phyloP scores from a whole-genome alignment of 2,329 filamentous ascomycete species.

The Sclerotiophoma versabilis region DNA sequence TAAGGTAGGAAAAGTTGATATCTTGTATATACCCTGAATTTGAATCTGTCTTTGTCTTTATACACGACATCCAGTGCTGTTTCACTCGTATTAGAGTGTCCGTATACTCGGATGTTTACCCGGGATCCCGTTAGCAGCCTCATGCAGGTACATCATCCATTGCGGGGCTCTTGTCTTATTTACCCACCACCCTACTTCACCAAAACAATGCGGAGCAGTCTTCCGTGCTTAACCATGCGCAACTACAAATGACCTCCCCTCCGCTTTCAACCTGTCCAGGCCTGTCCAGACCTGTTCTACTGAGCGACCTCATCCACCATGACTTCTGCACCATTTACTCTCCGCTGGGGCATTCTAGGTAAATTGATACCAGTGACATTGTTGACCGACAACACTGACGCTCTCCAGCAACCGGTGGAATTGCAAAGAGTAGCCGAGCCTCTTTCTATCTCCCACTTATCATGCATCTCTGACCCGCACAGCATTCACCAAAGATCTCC shows the following conservation, averaged over 20 bases:
- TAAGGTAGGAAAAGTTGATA: conserved; percentile 8
- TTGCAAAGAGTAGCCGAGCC: conserved; percentile 24
- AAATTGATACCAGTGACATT: not conserved
- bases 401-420: conserved; percentile 63
- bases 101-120: conserved; percentile 11
- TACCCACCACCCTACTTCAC: conserved; percentile 4
- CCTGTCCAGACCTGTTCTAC: too few relatives aligned
- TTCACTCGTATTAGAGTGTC: too few relatives aligned
- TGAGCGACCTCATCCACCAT: conserved; percentile 11
- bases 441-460: not conserved
- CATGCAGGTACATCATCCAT: conserved; percentile 3
- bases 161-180: conserved; percentile 3
- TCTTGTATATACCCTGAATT: conserved; percentile 60
- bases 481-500: conserved; percentile 71
- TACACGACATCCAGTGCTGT: conserved; percentile 55
- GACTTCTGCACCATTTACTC: conserved; percentile 27
- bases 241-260: not conserved
- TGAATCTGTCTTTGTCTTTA: too few relatives aligned
- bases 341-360: conserved; percentile 39
- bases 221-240: not conserved
- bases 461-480: not conserved
- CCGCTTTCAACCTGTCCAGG: not conserved
- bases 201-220: conserved; percentile 7
- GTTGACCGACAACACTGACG: conserved; percentile 10
- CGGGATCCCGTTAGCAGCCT: conserved; percentile 17